These are phyloP conservation scores for Dioscorea cayenensis DNA, from an alignment of 116 monocot species.

Conservation along the genomic window DNA sequence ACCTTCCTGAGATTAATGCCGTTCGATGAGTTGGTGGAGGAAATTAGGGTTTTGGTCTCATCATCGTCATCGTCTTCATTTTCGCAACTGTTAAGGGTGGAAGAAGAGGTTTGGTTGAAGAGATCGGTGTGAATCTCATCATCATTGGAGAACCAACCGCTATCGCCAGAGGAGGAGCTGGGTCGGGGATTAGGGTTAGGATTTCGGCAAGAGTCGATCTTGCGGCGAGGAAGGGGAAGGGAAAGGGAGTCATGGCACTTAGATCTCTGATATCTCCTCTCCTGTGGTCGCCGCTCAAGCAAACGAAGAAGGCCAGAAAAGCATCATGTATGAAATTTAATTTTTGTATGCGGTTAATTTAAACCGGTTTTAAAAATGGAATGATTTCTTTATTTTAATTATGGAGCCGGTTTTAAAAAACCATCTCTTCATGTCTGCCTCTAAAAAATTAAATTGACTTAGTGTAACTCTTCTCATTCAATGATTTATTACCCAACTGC, in stretches of 20 bases:
- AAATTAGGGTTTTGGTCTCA: not conserved
- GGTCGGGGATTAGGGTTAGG: constrained; percentile 28
- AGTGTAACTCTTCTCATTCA: no score
- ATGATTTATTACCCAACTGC: no score
- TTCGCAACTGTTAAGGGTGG: not conserved
- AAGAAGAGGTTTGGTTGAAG: not conserved
- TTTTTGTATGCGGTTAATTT: no score
- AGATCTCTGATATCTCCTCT: no score
- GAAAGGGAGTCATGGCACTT: constrained; percentile 26
- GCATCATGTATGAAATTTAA: no score
- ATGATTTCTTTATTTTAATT: no score
- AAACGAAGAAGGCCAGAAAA: no score
- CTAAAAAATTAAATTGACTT: no score
- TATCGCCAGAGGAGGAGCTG: constrained; percentile 28
- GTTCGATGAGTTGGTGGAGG: constrained; percentile 15
- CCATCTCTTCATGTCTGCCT: no score
- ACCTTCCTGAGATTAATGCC: not conserved
- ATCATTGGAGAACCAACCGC: constrained; percentile 57
- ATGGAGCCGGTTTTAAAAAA: no score
- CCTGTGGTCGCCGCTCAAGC: no score
- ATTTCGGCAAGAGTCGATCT: constrained; percentile 51
- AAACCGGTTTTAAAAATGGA: no score
- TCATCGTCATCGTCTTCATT: constrained; percentile 8
- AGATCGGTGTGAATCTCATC: constrained; percentile 21
- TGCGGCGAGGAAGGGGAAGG: constrained; percentile 26